These are phyloP conservation scores for Hansenula lynferdii DNA, from an alignment of 1,139 yeast species.

Conservation along the genomic window DNA sequence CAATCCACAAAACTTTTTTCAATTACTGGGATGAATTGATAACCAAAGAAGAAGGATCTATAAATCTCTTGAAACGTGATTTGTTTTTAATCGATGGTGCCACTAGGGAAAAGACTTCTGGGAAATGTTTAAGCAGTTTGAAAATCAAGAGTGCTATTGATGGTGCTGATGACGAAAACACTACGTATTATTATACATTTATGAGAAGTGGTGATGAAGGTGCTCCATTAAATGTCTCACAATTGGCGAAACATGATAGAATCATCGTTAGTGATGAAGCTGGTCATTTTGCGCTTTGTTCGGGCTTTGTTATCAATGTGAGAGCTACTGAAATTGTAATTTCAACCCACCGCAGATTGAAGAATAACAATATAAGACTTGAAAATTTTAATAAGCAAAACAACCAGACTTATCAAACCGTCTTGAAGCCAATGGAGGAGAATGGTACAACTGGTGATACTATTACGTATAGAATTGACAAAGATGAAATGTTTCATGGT, in stretches of 20 bases:
- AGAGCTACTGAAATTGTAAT: slow-evolving; percentile 25
- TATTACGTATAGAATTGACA: slow-evolving; percentile 62
- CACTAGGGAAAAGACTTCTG: slow-evolving; percentile 52
- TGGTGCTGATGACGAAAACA: slow-evolving; percentile 24
- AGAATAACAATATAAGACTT: slow-evolving; percentile 35
- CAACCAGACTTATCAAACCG: slow-evolving; percentile 49
- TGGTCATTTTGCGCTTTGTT: slow-evolving; percentile 73
- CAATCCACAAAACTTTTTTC: slow-evolving; percentile 48
- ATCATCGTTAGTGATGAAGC: slow-evolving; percentile 74
- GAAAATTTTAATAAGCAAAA: slow-evolving; percentile 36
- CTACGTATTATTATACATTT: slow-evolving; percentile 44
- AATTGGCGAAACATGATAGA: slow-evolving; percentile 46
- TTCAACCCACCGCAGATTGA: slow-evolving; percentile 21
- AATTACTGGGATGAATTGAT: slow-evolving; percentile 69
- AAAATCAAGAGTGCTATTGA: slow-evolving; percentile 26
- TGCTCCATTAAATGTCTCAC: slow-evolving; percentile 33
- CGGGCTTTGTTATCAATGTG: slow-evolving; percentile 50
- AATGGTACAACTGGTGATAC: slow-evolving; percentile 10
- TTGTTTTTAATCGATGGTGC: slow-evolving; percentile 55
- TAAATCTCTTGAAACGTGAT: slow-evolving; percentile 50
- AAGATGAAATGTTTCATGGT: slow-evolving; percentile 73
- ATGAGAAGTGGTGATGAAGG: slow-evolving; percentile 26
- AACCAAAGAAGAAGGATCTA: slow-evolving; percentile 67
- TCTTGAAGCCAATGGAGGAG: slow-evolving; percentile 26
- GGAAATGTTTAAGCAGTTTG: slow-evolving; percentile 50